Conservation (phyloP, 495 filamentous ascomycete genomes). For the Lasiosphaeris hirsuta region DNA sequence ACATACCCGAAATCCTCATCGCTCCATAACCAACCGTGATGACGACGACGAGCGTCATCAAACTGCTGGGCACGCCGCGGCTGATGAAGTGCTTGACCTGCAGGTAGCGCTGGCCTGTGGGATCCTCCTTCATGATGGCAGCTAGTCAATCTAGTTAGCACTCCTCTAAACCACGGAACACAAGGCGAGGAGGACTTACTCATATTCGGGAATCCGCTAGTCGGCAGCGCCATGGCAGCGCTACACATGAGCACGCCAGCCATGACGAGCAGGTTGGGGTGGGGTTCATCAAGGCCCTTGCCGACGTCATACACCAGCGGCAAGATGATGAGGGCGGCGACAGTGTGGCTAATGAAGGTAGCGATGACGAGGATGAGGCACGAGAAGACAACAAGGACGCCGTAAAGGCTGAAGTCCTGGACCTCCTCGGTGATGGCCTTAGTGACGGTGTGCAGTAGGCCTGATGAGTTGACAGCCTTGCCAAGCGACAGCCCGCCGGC, state of each 20-base stretch:
- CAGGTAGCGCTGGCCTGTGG: slow-evolving; percentile 86
- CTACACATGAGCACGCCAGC: slow-evolving; percentile 61
- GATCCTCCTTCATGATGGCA: slow-evolving; percentile 98
- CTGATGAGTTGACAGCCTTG: slow-evolving; percentile 90
- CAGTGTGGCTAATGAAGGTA: slow-evolving; percentile 97
- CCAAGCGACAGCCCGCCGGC: slow-evolving; percentile 91
- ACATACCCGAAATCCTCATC: slow-evolving; percentile 78
- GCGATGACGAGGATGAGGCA: slow-evolving; percentile 86
- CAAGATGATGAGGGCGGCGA: slow-evolving; percentile 91
- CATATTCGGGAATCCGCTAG: slow-evolving; percentile 98
- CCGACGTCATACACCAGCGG: slow-evolving; percentile 87
- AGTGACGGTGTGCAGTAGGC: slow-evolving; percentile 88
- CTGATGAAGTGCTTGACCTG: slow-evolving; percentile 91
- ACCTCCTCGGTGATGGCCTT: slow-evolving; percentile 67
- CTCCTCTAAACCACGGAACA: neutral
- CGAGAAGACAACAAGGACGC: slow-evolving; percentile 81
- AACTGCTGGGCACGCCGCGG: slow-evolving; percentile 78
- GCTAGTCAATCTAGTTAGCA: slow-evolving; percentile 46
- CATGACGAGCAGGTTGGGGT: slow-evolving; percentile 96
- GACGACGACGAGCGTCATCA: slow-evolving; percentile 78
- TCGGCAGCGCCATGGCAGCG: slow-evolving; percentile 85
- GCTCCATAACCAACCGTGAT: slow-evolving; percentile 82
- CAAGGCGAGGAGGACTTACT: slow-evolving; percentile 57
- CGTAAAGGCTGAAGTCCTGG: slow-evolving; percentile 78
- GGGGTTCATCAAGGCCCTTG: slow-evolving; percentile 76